phyloP scores from a whole-genome alignment of 2,329 filamentous ascomycete species.

The Diaporthe citriasiana region DNA sequence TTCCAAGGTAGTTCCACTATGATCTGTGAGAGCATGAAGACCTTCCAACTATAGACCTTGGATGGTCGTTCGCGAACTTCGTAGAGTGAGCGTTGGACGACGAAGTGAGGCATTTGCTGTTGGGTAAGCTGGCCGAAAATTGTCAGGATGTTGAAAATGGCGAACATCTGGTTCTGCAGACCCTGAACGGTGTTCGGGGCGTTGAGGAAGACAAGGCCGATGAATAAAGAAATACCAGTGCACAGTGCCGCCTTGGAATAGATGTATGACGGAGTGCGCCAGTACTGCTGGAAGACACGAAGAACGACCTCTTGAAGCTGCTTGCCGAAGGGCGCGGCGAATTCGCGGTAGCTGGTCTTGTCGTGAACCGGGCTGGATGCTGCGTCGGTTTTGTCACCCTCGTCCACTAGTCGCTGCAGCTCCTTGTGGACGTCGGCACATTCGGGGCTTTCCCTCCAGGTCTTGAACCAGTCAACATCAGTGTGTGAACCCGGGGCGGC shows the following conservation, averaged over 20 bases:
- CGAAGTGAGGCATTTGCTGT: conserved; percentile 80
- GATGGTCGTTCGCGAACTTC: conserved; percentile 79
- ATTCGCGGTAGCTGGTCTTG: conserved; percentile 68
- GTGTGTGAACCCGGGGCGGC: conserved; percentile 75
- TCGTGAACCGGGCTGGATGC: conserved; percentile 51
- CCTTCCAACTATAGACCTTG: conserved; percentile 78
- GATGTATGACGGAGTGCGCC: conserved; percentile 79
- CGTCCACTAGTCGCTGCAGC: conserved; percentile 67
- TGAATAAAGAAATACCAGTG: conserved; percentile 69
- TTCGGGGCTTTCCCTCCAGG: conserved; percentile 73
- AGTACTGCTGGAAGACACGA: conserved; percentile 80
- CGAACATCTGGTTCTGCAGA: conserved; percentile 79
- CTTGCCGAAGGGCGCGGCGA: conserved; percentile 75
- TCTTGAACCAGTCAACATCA: conserved; percentile 75
- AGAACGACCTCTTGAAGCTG: conserved; percentile 73
- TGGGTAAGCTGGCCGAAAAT: conserved; percentile 77
- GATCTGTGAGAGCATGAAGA: conserved; percentile 76
- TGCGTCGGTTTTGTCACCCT: conserved; percentile 44
- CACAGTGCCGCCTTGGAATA: conserved; percentile 76
- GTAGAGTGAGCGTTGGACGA: conserved; percentile 76
- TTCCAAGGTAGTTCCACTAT: conserved; percentile 81
- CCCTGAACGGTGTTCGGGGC: conserved; percentile 73
- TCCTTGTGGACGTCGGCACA: conserved; percentile 69
- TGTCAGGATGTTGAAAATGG: conserved; percentile 78
- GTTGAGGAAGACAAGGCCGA: conserved; percentile 78